A percentile compares a stretch with the other conserved stretches of the same genome.
phyloP scores from a whole-genome alignment of 2,329 filamentous ascomycete species.

The Talaromyces atroroseus region DNA sequence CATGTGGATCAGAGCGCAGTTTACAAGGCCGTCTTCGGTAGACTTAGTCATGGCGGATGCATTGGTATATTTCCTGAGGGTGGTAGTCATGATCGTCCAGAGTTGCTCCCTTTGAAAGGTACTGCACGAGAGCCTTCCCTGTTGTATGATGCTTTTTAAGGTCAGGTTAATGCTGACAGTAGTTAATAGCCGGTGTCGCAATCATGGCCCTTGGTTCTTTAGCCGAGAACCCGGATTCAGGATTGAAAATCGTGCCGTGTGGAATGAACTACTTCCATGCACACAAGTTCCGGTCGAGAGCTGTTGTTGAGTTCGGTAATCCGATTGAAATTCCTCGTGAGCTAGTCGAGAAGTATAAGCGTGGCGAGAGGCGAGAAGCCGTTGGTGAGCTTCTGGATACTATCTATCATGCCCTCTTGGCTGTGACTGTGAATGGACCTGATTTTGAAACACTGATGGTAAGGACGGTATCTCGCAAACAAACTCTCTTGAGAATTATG shows the following conservation, averaged over 20 bases:
- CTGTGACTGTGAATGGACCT: constrained; percentile 86
- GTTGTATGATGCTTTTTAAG: background rate
- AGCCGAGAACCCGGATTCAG: constrained; percentile 77
- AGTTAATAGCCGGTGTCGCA: constrained; percentile 69
- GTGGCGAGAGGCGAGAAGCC: constrained; percentile 76
- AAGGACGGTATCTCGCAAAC: constrained; percentile 16
- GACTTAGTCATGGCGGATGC: constrained; percentile 75
- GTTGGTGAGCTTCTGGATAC: constrained; percentile 80
- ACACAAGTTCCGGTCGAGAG: constrained; percentile 94
- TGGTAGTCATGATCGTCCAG: constrained; percentile 89
- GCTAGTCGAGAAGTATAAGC: constrained; percentile 78
- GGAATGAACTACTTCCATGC: constrained; percentile 99
- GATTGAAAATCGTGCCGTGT: constrained; percentile 88
- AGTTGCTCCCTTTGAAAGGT: constrained; percentile 81
- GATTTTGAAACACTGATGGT: constrained; percentile 95
- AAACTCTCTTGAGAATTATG: background rate
- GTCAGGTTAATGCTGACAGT: background rate
- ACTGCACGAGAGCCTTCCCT: constrained; percentile 10
- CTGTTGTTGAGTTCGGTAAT: constrained; percentile 89
- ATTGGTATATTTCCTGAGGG: constrained; percentile 97
- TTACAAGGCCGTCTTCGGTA: constrained; percentile 85
- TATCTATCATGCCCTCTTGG: constrained; percentile 75
- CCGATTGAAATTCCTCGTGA: constrained; percentile 80
- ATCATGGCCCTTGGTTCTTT: constrained; percentile 95
- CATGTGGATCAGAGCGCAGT: constrained; percentile 92